Conservation (phyloP, 768 basidiomycete species). For the Pulveroboletus ravenelii region DNA sequence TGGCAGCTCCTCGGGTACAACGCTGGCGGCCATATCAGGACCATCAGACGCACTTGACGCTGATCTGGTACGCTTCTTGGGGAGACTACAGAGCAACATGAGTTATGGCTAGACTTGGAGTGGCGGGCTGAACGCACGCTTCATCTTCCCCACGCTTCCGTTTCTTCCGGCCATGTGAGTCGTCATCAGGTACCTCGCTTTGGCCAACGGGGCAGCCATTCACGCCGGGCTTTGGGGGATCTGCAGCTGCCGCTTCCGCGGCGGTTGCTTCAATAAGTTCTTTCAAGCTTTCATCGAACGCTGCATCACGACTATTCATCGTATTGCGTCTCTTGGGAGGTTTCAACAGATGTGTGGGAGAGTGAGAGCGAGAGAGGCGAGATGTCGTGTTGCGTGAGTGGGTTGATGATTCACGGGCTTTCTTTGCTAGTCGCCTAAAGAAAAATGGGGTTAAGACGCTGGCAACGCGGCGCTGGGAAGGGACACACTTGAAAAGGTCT, state of each 20-base stretch:
- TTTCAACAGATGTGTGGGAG: conserved; percentile 56
- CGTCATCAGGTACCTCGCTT: conserved; percentile 45
- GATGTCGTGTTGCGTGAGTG: conserved; percentile 55
- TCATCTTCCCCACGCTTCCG: conserved; percentile 76
- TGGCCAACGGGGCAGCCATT: conserved; percentile 40
- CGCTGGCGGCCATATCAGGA: conserved; percentile 35
- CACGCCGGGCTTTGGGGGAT: conserved; percentile 31
- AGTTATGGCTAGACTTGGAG: conserved; percentile 3
- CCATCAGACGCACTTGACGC: conserved; percentile 67
- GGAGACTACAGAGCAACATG: conserved; percentile 31
- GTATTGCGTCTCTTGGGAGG: conserved; percentile 89
- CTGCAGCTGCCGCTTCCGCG: conserved; percentile 60
- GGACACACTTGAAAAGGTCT: conserved; percentile 73
- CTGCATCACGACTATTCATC: conserved; percentile 96
- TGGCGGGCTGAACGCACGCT: conserved; percentile 40
- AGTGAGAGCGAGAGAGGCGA: conserved; percentile 73
- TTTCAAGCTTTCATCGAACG: conserved; percentile 84
- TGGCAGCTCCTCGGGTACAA: conserved; percentile 39
- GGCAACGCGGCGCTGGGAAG: conserved; percentile 13
- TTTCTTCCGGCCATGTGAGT: conserved; percentile 53
- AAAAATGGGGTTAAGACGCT: conserved; percentile 14
- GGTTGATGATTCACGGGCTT: conserved; percentile 59
- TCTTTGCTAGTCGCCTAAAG: conserved; percentile 57
- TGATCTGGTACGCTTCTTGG: conserved; percentile 74
- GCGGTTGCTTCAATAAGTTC: conserved; percentile 72